Evolutionary conservation across 768 basidiomycete genomes (phyloP).

Genomic region (Chlorophyllum brunneum): DNA sequence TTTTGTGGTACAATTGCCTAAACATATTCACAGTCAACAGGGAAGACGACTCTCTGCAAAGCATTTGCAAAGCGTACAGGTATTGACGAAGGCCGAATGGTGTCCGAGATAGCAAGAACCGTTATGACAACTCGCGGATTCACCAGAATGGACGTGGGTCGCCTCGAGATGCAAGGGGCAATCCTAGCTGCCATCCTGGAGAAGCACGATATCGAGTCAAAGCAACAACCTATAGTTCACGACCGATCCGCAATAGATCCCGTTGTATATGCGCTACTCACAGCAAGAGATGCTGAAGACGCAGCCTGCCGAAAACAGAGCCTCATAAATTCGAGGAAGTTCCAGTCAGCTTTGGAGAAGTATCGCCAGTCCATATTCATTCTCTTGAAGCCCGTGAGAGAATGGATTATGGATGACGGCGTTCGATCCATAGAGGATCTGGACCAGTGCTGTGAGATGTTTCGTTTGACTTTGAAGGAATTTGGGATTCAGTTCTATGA

Average conservation of each 20-base stretch:
- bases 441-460: constrained; percentile 33
- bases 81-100: constrained; percentile 34
- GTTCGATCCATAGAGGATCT: constrained; percentile 53
- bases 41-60: constrained; percentile 66
- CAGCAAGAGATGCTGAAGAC: constrained; percentile 33
- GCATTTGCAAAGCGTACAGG: constrained; percentile 42
- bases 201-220: constrained; percentile 33
- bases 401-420: constrained; percentile 65
- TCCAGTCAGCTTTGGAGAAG: constrained; percentile 35
- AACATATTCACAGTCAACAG: constrained; percentile 41
- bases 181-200: constrained; percentile 56
- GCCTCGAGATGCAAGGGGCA: constrained; percentile 56
- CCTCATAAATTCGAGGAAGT: constrained; percentile 33
- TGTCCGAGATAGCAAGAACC: constrained; percentile 59
- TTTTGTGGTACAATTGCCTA: too few relatives aligned
- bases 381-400: constrained; percentile 49
- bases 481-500: constrained; percentile 41
- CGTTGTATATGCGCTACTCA: constrained; percentile 56
- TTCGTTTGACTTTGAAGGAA: constrained; percentile 33
- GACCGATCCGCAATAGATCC: constrained; percentile 67
- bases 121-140: constrained; percentile 54
- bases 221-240: constrained; percentile 24
- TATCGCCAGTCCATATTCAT: constrained; percentile 50
- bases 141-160: constrained; percentile 45
- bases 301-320: constrained; percentile 28